These are phyloP conservation scores for Neoboletus brunneissimus DNA, from an alignment of 768 basidiomycete genomes.

Conservation along the genomic window DNA sequence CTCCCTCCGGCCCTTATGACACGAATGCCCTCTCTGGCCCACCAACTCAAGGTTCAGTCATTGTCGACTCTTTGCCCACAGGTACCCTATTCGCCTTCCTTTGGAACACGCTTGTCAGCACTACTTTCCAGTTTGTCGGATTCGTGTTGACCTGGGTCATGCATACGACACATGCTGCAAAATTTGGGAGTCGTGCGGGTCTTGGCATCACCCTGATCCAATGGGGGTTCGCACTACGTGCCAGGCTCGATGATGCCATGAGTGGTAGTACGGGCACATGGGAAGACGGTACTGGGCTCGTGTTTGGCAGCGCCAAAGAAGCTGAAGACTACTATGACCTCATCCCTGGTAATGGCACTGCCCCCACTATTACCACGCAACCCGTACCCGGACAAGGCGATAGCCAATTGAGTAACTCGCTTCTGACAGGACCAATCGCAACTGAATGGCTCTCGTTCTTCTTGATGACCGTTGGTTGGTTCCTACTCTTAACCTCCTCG, in stretches of 20 bases:
- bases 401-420: conserved; percentile 38
- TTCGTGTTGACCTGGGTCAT: conserved; percentile 92
- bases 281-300: conserved; percentile 33
- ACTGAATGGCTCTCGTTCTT: conserved; percentile 95
- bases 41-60: conserved; percentile 61
- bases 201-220: conserved; percentile 96
- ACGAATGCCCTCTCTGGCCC: conserved; percentile 45
- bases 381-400: conserved; percentile 6
- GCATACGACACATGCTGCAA: conserved; percentile 89
- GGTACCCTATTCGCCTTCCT: conserved; percentile 82
- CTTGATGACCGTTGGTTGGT: conserved; percentile 91
- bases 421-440: conserved; percentile 59
- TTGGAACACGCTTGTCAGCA: conserved; percentile 90
- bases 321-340: conserved; percentile 43
- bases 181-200: conserved; percentile 90
- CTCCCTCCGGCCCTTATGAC: conserved; percentile 33
- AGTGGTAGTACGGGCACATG: conserved; percentile 30
- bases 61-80: conserved; percentile 85
- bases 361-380: conserved; percentile 15
- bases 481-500: conserved; percentile 83
- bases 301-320: conserved; percentile 44
- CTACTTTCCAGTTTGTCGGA: conserved; percentile 97
- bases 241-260: conserved; percentile 44
- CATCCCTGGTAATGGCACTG: conserved; percentile 29
- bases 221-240: conserved; percentile 82